Evolutionary conservation across 371 early-diverging fungal genomes (phyloP).

Genomic region (Saksenaea vasiformis): DNA sequence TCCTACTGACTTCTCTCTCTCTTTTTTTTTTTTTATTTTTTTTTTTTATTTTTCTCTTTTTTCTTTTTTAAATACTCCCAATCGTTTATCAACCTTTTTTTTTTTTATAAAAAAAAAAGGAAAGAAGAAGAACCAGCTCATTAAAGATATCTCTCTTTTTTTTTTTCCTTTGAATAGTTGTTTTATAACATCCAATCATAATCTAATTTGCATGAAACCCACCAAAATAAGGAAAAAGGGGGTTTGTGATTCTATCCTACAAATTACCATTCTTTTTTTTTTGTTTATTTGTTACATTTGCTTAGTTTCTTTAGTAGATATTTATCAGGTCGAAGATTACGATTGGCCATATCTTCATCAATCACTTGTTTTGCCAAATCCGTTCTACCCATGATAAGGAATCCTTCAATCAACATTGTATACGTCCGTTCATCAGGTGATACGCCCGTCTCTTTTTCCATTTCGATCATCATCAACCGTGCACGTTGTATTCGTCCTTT

Average conservation of each 20-base stretch:
- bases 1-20: too few species aligned
- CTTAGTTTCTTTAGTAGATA: neutral
- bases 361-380: slow-evolving; percentile 24
- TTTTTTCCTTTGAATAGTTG: neutral
- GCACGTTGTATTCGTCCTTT: slow-evolving; percentile 34
- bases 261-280: neutral
- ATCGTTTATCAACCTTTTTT: neutral
- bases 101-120: neutral
- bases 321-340: neutral
- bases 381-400: slow-evolving; percentile 15
- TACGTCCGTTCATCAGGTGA: slow-evolving; percentile 23
- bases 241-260: too few species aligned
- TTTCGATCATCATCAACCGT: slow-evolving; percentile 19
- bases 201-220: too few species aligned
- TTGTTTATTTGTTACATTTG: too few species aligned
- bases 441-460: slow-evolving; percentile 27
- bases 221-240: too few species aligned
- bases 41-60: too few species aligned
- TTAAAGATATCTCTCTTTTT: neutral
- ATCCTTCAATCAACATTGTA: slow-evolving; percentile 32
- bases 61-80: neutral
- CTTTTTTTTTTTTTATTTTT: too few species aligned
- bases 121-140: neutral
- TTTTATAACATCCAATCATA: too few species aligned
- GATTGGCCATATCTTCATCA: slow-evolving; percentile 4